Base-by-base conservation (phyloP, 306 rosid genomes). In the Begonia loranthoides region DNA sequence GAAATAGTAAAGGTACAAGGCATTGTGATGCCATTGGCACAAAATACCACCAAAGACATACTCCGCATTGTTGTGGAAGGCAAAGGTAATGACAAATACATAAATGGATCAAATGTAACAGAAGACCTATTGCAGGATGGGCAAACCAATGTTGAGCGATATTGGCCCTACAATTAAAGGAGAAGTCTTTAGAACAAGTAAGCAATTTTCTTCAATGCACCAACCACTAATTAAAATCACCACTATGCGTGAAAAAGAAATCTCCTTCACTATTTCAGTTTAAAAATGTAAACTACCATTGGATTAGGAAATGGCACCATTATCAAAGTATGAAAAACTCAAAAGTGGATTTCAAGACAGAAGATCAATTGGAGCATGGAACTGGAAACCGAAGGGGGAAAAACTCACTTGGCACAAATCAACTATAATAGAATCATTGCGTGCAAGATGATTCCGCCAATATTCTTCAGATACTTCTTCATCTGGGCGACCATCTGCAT, bases 361-460 rank as follows among this genome's bases (percentile, higher is more conserved):
- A 28, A 28, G 1, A 8, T 28, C 36, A 28, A 28, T 3, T 28
- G 36, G 9, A 28, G 36, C 36, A 28, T 28, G 36, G 36, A 43
- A 43, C 13, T 43, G 22, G 5, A 10, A 28, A 45, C 17, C 36
- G 5, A 4, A 28, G 8, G 36, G 9, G 36, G 36, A 28, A 4
- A 19, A 47, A 50, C 76, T 73, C 58, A 85, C 95, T 59, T 85
- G 95, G 80, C 63, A 85, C 51, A 74, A 51, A 72, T 83, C 94
- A 59, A 87, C 96, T 61, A 83, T 58, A 39, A 83, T 70, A 43
- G 96, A 83, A 54, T 87, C 79, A 58, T 83, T 83, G 52, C 86
- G 92, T 55, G 87, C 87, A 68, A 80, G 83, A 74, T 83, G 94
- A 76, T 79, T 83, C 56, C 50, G 76, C 96, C 96, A 83, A 71